Conservation (phyloP, 768 basidiomycete genomes). For the Leccinellum albellum region DNA sequence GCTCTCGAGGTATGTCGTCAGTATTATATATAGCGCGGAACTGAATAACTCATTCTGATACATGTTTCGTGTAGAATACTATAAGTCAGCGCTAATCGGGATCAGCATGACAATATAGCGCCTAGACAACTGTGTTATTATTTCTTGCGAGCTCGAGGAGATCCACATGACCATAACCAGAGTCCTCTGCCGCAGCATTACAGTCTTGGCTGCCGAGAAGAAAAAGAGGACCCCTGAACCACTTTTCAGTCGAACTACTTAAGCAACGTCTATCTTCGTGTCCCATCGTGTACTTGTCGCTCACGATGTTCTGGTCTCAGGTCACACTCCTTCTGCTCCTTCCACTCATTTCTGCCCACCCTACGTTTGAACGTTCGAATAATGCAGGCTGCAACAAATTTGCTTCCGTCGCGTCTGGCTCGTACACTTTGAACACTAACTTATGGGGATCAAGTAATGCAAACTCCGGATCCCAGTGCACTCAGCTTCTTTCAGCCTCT, state of each 20-base stretch:
- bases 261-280: not conserved
- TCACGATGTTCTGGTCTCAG: slow-evolving; percentile 10
- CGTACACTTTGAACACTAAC: slow-evolving; percentile 50
- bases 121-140: slow-evolving; percentile 1
- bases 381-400: slow-evolving; percentile 43
- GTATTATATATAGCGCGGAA: not conserved
- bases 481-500: slow-evolving; percentile 40
- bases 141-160: not conserved
- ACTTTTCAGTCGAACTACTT: slow-evolving; percentile 6
- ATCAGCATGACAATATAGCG: not conserved
- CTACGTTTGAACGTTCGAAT: not conserved
- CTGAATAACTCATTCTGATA: not conserved
- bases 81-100: not conserved
- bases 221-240: not conserved
- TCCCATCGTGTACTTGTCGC: not conserved
- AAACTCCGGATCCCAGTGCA: slow-evolving; percentile 49
- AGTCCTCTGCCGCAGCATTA: not conserved
- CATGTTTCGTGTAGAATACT: slow-evolving; percentile 4
- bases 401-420: slow-evolving; percentile 42
- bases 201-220: not conserved
- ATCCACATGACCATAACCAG: not conserved
- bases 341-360: slow-evolving; percentile 18
- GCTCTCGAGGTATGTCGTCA: not conserved
- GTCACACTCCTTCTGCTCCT: slow-evolving; percentile 15
- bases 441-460: slow-evolving; percentile 42